Evolutionary conservation across 345 rosid species (phyloP).

Genomic region (Excoecaria agallocha): DNA sequence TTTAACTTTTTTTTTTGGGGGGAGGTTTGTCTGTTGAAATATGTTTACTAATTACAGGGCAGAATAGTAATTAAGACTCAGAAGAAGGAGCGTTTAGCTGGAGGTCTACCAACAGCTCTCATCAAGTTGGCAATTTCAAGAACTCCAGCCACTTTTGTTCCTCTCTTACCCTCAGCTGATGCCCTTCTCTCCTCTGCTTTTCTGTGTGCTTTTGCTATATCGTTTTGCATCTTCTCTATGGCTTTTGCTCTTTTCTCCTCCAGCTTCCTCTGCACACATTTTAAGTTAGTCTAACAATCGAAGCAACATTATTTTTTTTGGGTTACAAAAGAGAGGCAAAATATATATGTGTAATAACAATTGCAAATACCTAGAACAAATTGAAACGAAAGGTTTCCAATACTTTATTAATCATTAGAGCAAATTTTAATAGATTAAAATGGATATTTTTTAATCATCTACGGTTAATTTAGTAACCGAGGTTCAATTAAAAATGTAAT

Average conservation of each 20-base stretch:
- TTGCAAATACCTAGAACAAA: too few species aligned
- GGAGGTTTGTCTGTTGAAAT: not conserved
- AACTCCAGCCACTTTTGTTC: conserved; percentile 70
- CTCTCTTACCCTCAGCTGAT: conserved; percentile 75
- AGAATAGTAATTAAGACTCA: conserved; percentile 1
- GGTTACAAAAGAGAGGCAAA: too few species aligned
- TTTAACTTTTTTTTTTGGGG: not conserved
- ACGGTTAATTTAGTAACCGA: too few species aligned
- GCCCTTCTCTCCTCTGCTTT: conserved; percentile 94
- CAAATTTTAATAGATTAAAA: too few species aligned
- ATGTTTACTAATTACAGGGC: not conserved
- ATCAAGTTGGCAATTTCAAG: conserved; percentile 78
- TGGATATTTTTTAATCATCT: too few species aligned
- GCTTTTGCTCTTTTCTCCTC: conserved; percentile 91
- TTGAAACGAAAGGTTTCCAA: too few species aligned
- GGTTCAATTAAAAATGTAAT: too few species aligned
- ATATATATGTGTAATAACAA: too few species aligned
- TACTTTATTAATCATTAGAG: too few species aligned
- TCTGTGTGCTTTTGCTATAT: conserved; percentile 75
- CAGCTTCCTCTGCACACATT: conserved; percentile 65
- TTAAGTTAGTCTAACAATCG: not conserved
- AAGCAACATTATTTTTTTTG: too few species aligned
- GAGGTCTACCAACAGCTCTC: conserved; percentile 91
- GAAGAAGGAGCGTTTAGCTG: conserved; percentile 80
- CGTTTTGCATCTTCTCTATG: conserved; percentile 83